phyloP scores from a whole-genome alignment of 2,329 filamentous ascomycete species.

The Esteya vermicola region DNA sequence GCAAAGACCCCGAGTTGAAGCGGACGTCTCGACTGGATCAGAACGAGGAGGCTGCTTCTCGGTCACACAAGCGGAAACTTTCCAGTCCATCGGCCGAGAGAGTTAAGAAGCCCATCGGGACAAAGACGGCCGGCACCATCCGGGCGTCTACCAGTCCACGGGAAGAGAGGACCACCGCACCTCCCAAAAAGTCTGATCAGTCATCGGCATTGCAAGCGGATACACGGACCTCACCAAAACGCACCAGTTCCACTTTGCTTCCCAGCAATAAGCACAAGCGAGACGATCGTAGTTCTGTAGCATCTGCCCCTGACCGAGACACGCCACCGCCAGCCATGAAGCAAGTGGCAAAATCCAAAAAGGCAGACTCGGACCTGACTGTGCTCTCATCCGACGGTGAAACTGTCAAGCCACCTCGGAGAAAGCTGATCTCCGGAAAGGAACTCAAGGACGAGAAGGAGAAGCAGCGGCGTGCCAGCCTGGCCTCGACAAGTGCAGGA shows the following conservation, averaged over 20 bases:
- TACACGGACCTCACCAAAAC: conserved; percentile 32
- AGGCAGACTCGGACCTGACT: conserved; percentile 37
- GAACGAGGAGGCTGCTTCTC: conserved; percentile 24
- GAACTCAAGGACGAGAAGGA: conserved; percentile 41
- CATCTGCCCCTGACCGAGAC: conserved; percentile 38
- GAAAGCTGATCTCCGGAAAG: conserved; percentile 49
- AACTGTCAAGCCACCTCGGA: conserved; percentile 40
- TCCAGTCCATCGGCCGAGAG: conserved; percentile 33
- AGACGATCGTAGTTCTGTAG: conserved; percentile 27
- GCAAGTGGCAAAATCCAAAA: conserved; percentile 32
- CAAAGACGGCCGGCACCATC: conserved; percentile 14
- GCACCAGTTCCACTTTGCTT: conserved; percentile 18
- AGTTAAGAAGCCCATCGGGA: conserved; percentile 24
- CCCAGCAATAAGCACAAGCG: conserved; percentile 4
- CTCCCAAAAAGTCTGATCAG: conserved; percentile 13
- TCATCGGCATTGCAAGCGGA: conserved; percentile 29
- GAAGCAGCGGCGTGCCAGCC: conserved; percentile 42
- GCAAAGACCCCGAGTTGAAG: conserved; percentile 26
- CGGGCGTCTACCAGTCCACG: conserved; percentile 25
- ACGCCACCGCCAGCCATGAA: conserved; percentile 34
- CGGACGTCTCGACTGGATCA: conserved; percentile 27
- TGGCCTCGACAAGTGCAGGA: conserved; percentile 34
- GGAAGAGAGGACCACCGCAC: conserved; percentile 35
- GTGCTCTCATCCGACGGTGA: conserved; percentile 42
- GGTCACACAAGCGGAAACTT: conserved; percentile 28